Percentiles rank a stretch among this genome's conserved stretches.
Evolutionary conservation across 306 rosid genomes (phyloP).

Genomic region (Medicago arabica): DNA sequence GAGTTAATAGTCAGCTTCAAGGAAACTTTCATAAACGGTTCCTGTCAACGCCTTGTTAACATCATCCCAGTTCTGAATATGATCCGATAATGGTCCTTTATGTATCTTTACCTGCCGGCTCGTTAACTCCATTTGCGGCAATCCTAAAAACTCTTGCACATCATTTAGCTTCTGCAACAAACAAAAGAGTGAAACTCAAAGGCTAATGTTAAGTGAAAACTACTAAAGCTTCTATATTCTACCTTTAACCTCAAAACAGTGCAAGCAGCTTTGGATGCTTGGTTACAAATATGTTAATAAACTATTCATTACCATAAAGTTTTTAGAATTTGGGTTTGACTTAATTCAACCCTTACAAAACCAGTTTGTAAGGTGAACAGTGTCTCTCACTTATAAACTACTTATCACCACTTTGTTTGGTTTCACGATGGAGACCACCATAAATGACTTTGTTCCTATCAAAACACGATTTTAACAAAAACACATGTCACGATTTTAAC

Average conservation of each 20-base stretch:
- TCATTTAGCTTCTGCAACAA: slow-evolving; percentile 73
- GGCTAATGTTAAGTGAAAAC: neutral
- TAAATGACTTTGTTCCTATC: neutral
- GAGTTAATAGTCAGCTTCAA: slow-evolving; percentile 63
- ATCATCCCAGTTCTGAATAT: slow-evolving; percentile 84
- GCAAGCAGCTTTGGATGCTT: neutral
- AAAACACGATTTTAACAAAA: no score
- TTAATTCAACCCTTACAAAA: no score
- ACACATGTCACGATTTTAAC: no score
- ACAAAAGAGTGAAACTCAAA: slow-evolving; percentile 18
- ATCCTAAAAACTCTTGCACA: slow-evolving; percentile 71
- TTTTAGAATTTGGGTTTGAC: no score
- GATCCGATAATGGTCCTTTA: slow-evolving; percentile 71
- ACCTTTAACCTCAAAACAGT: neutral
- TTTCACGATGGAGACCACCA: neutral
- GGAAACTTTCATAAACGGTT: slow-evolving; percentile 75
- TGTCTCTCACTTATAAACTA: no score
- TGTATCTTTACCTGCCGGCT: slow-evolving; percentile 92
- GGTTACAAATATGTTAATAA: neutral
- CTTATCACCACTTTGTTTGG: neutral
- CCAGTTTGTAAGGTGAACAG: no score
- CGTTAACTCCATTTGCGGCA: slow-evolving; percentile 67
- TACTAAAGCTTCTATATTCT: no score
- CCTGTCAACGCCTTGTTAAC: slow-evolving; percentile 71
- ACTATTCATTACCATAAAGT: no score